Evolutionary conservation across 2,329 filamentous ascomycete genomes (phyloP).

Genomic region (Epichloe amarillans): DNA sequence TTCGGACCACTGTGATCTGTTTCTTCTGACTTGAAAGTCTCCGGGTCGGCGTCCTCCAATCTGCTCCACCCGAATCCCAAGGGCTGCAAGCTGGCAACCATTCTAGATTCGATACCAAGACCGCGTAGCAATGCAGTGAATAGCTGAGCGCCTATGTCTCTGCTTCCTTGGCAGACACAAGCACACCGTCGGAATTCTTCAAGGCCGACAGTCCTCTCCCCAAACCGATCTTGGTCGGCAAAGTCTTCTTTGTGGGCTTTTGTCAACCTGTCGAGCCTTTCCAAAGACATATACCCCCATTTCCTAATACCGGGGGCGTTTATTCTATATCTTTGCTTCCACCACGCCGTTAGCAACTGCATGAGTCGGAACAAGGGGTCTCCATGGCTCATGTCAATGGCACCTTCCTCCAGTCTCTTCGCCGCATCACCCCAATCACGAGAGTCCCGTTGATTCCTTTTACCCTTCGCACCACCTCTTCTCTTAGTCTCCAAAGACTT

Average conservation of each 20-base stretch:
- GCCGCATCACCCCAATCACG: conserved; percentile 61
- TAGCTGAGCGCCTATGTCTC: conserved; percentile 77
- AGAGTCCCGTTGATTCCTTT: conserved; percentile 18
- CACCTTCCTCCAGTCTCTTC: conserved; percentile 53
- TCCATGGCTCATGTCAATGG: conserved; percentile 65
- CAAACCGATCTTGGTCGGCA: conserved; percentile 51
- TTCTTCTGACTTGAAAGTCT: conserved; percentile 20
- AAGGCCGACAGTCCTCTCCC: conserved; percentile 58
- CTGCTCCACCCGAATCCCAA: conserved; percentile 87
- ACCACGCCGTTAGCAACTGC: conserved; percentile 67
- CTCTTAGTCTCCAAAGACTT: conserved; percentile 11
- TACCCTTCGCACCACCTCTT: conserved; percentile 17
- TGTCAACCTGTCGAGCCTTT: conserved; percentile 59
- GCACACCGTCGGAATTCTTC: conserved; percentile 58
- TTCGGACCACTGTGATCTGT: background rate
- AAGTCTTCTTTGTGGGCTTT: conserved; percentile 53
- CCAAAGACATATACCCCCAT: conserved; percentile 71
- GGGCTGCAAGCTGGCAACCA: conserved; percentile 77
- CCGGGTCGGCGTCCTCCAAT: conserved; percentile 57
- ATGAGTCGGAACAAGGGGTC: conserved; percentile 71
- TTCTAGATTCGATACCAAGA: conserved; percentile 65
- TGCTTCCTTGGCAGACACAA: conserved; percentile 59
- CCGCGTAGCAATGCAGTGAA: conserved; percentile 77
- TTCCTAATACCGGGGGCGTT: conserved; percentile 76
- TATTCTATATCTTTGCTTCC: conserved; percentile 72